Conservation (phyloP, 2,329 filamentous ascomycete genomes). For the Alternaria brassicicola region DNA sequence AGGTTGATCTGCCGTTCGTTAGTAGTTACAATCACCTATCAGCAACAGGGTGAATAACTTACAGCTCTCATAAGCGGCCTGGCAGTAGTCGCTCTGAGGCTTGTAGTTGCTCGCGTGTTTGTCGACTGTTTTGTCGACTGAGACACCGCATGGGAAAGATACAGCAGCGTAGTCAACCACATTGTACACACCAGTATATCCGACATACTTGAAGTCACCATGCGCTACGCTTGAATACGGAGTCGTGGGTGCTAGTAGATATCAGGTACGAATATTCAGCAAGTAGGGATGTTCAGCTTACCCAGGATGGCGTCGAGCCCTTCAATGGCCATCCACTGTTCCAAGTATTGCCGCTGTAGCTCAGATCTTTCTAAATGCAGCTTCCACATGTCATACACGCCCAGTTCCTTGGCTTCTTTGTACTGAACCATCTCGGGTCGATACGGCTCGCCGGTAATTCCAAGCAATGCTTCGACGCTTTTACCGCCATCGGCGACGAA, state of each 20-base stretch:
- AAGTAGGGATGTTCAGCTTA: conserved; percentile 13
- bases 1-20: conserved; percentile 39
- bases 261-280: conserved; percentile 9
- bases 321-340: conserved; percentile 52
- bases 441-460: conserved; percentile 52
- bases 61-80: conserved; percentile 50
- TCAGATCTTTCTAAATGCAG: conserved; percentile 55
- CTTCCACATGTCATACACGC: conserved; percentile 57
- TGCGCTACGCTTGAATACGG: conserved; percentile 53
- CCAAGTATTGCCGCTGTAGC: conserved; percentile 52
- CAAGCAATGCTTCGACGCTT: conserved; percentile 51
- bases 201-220: conserved; percentile 54
- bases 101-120: conserved; percentile 27
- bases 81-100: conserved; percentile 49
- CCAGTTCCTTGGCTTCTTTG: conserved; percentile 51
- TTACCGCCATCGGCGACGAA: conserved; percentile 61
- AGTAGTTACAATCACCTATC: background rate
- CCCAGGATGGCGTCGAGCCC: conserved; percentile 55
- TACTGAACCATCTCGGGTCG: conserved; percentile 58
- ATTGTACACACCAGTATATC: conserved; percentile 57
- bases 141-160: conserved; percentile 53
- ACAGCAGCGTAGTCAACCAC: conserved; percentile 55
- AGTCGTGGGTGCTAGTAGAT: conserved; percentile 49
- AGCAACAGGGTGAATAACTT: conserved; percentile 26
- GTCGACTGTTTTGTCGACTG: conserved; percentile 50